Percentiles rank a stretch among this genome's conserved stretches.
phyloP scores from a whole-genome alignment of 1,139 yeast genomes.

The Geotrichum armillariae region DNA sequence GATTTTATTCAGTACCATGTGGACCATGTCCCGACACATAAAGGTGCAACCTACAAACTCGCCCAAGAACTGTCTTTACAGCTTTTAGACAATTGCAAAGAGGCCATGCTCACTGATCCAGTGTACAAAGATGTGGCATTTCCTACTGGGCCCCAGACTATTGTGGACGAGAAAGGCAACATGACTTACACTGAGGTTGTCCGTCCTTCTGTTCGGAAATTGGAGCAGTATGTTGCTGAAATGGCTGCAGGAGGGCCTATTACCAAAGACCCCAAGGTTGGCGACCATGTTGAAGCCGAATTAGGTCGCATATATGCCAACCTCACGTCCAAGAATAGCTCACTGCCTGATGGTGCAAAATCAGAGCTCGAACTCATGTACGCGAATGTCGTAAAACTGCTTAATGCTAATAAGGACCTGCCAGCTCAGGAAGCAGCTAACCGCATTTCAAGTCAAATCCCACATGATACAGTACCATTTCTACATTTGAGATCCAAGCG shows the following conservation, averaged over 20 bases:
- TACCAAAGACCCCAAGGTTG: slow-evolving; percentile 68
- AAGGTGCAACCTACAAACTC: slow-evolving; percentile 85
- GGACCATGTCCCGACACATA: slow-evolving; percentile 84
- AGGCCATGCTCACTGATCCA: slow-evolving; percentile 77
- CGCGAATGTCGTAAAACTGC: slow-evolving; percentile 71
- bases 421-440: slow-evolving; percentile 39
- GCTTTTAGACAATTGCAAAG: slow-evolving; percentile 92
- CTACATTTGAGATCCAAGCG: slow-evolving; percentile 82
- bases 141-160: slow-evolving; percentile 94
- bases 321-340: slow-evolving; percentile 63
- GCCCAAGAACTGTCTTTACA: slow-evolving; percentile 91
- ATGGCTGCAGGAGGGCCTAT: slow-evolving; percentile 95
- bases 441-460: slow-evolving; percentile 35
- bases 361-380: slow-evolving; percentile 79
- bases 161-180: slow-evolving; percentile 84
- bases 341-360: slow-evolving; percentile 58
- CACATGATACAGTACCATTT: slow-evolving; percentile 87
- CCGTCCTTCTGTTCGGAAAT: slow-evolving; percentile 88
- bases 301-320: slow-evolving; percentile 82
- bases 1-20: slow-evolving; percentile 97
- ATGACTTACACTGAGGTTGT: slow-evolving; percentile 79
- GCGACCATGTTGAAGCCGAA: slow-evolving; percentile 60
- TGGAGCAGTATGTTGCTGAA: slow-evolving; percentile 92
- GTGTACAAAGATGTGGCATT: slow-evolving; percentile 92
- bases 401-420: slow-evolving; percentile 43